Conservation (phyloP, 2,329 filamentous ascomycete species). For the Coleophoma cylindrospora region DNA sequence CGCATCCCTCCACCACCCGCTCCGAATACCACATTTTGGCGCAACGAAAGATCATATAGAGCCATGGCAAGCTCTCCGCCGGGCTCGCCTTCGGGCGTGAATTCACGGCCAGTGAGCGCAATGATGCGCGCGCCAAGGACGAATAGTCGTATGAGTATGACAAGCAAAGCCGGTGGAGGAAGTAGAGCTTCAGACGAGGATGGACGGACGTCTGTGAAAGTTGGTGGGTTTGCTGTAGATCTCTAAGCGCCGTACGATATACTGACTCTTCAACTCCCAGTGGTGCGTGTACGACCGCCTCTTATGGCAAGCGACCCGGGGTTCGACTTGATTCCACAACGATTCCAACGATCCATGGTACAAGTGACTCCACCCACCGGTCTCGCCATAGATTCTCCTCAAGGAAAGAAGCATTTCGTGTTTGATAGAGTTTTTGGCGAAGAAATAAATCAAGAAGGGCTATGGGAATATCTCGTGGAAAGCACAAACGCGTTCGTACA, state of each 20-base stretch:
- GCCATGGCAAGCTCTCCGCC: slow-evolving; percentile 67
- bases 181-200: slow-evolving; percentile 89
- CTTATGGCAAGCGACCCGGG: slow-evolving; percentile 80
- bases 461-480: slow-evolving; percentile 92
- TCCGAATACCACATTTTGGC: slow-evolving; percentile 18
- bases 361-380: slow-evolving; percentile 83
- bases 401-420: slow-evolving; percentile 91
- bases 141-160: slow-evolving; percentile 81
- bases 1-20: background rate
- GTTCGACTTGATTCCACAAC: slow-evolving; percentile 90
- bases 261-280: slow-evolving; percentile 39
- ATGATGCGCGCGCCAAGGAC: slow-evolving; percentile 74
- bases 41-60: slow-evolving; percentile 21
- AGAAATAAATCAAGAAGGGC: slow-evolving; percentile 76
- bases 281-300: slow-evolving; percentile 87
- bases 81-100: slow-evolving; percentile 51
- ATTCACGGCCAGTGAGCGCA: slow-evolving; percentile 73
- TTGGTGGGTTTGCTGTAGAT: slow-evolving; percentile 61
- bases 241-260: background rate
- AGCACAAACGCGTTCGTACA: slow-evolving; percentile 87
- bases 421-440: slow-evolving; percentile 93
- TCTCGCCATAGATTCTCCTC: slow-evolving; percentile 82
- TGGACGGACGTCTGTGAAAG: slow-evolving; percentile 87
- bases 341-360: slow-evolving; percentile 90
- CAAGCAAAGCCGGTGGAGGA: slow-evolving; percentile 66